Percentiles rank a stretch among this genome's conserved stretches.
These are phyloP conservation scores for Papiliotrema flavescens DNA, from an alignment of 1,284 basidiomycete genomes.

Conservation along the genomic window DNA sequence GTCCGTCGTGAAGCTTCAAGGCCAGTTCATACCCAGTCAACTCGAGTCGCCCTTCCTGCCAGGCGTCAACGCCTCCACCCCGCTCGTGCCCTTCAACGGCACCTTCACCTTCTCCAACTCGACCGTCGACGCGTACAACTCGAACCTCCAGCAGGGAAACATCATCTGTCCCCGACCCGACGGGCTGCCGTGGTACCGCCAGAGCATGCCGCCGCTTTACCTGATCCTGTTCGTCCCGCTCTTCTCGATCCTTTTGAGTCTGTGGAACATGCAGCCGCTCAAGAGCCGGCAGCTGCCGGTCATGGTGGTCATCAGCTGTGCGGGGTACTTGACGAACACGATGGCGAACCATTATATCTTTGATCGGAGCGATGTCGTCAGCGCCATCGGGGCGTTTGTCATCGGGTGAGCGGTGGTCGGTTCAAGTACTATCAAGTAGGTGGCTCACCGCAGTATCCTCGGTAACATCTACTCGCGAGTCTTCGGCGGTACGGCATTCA, in stretches of 20 bases:
- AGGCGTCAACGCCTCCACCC: slow-evolving; percentile 55
- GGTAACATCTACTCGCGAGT: slow-evolving; percentile 79
- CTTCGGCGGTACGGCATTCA: slow-evolving; percentile 85
- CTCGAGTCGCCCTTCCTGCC: slow-evolving; percentile 2
- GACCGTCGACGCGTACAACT: slow-evolving; percentile 30
- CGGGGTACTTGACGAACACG: slow-evolving; percentile 71
- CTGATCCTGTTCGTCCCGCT: slow-evolving; percentile 73
- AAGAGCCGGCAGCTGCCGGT: slow-evolving; percentile 67
- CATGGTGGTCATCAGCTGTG: slow-evolving; percentile 81
- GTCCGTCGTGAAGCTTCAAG: slow-evolving; percentile 57
- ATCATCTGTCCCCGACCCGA: slow-evolving; percentile 64
- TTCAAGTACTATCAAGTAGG: not conserved
- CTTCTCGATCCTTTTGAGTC: slow-evolving; percentile 70
- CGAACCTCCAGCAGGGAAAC: slow-evolving; percentile 32
- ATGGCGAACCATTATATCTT: slow-evolving; percentile 79
- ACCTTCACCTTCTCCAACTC: slow-evolving; percentile 70
- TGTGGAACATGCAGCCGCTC: slow-evolving; percentile 73
- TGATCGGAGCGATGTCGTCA: slow-evolving; percentile 72
- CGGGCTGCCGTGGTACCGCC: slow-evolving; percentile 69
- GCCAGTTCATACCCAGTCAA: slow-evolving; percentile 60
- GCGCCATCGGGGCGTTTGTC: slow-evolving; percentile 80
- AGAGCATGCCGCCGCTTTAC: slow-evolving; percentile 71
- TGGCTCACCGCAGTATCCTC: slow-evolving; percentile 54
- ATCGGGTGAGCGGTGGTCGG: slow-evolving; percentile 62
- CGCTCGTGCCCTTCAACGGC: slow-evolving; percentile 57